Percentiles rank a stretch among this genome's conserved stretches.
Evolutionary conservation across 495 filamentous ascomycete species (phyloP).

Genomic region (Lasiosphaeriaceae sp.): DNA sequence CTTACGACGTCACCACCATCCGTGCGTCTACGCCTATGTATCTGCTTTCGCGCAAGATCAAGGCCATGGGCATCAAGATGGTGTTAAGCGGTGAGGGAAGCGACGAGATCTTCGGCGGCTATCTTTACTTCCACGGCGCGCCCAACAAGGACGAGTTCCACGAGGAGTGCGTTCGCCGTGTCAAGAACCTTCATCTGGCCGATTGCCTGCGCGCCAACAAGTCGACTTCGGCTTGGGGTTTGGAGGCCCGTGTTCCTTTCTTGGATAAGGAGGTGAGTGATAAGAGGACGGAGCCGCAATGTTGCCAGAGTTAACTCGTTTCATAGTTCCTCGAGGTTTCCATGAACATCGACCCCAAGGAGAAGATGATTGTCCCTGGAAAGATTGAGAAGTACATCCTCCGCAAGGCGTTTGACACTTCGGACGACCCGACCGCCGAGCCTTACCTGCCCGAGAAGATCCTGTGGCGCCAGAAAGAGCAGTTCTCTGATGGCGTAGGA

Average conservation of each 20-base stretch:
- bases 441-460: conserved; percentile 93
- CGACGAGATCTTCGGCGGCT: conserved; percentile 97
- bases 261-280: conserved; percentile 74
- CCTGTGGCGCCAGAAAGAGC: conserved; percentile 98
- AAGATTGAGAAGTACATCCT: conserved; percentile 96
- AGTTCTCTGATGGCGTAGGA: conserved; percentile 96
- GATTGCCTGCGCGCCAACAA: conserved; percentile 98
- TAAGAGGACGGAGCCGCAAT: no score
- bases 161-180: conserved; percentile 82
- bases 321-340: conserved; percentile 76
- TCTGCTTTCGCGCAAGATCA: conserved; percentile 94
- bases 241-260: conserved; percentile 97
- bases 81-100: conserved; percentile 93
- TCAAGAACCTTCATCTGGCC: conserved; percentile 92
- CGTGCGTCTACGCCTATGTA: conserved; percentile 99
- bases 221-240: conserved; percentile 97
- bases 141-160: conserved; percentile 90
- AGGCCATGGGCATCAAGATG: conserved; percentile 99
- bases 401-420: conserved; percentile 93
- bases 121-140: conserved; percentile 96
- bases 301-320: not conserved
- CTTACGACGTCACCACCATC: conserved; percentile 97
- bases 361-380: conserved; percentile 92
- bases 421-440: conserved; percentile 68
- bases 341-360: conserved; percentile 88